A percentile compares a stretch with the other conserved stretches of the same genome.
Evolutionary conservation across 139 green algal genomes (phyloP).

Genomic region (Gonium pectorale): DNA sequence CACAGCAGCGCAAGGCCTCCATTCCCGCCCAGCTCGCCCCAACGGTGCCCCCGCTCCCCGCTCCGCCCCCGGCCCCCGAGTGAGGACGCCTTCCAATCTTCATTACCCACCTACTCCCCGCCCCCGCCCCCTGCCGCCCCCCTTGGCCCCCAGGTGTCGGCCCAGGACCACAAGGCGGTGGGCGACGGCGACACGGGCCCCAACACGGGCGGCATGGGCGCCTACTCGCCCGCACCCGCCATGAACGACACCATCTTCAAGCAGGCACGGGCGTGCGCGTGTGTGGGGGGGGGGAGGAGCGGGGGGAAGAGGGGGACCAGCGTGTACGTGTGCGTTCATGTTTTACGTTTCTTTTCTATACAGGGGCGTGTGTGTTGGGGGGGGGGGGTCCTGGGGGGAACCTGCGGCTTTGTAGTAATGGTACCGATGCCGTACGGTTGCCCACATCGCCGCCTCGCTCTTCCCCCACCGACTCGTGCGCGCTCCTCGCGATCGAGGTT

Average conservation of each 20-base stretch:
- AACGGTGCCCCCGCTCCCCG: neutral
- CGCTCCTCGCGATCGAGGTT: too few relatives aligned
- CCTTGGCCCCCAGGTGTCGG: conserved; percentile 15
- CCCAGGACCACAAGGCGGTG: conserved; percentile 97
- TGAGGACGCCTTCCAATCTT: too few relatives aligned
- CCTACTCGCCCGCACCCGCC: conserved; percentile 96
- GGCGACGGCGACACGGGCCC: conserved; percentile 96
- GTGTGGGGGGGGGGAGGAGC: neutral
- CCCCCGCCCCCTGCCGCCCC: neutral
- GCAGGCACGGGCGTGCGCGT: conserved; percentile 78
- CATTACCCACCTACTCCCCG: neutral
- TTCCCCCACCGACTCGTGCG: too few relatives aligned
- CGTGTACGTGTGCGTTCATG: too few relatives aligned
- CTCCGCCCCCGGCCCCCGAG: neutral
- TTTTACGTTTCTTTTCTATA: too few relatives aligned
- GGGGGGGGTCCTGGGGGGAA: too few relatives aligned
- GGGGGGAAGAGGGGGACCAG: neutral
- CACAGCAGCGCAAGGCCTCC: too few relatives aligned
- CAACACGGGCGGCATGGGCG: conserved; percentile 99
- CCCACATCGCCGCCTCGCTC: too few relatives aligned
- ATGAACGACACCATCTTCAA: conserved; percentile 84
- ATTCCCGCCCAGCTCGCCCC: too few relatives aligned
- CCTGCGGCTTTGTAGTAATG: too few relatives aligned
- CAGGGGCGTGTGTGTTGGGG: too few relatives aligned
- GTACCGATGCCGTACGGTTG: too few relatives aligned